Evolutionary conservation across 192 early-diverging fungal genomes (phyloP).

Genomic region (Entomortierella parvispora): DNA sequence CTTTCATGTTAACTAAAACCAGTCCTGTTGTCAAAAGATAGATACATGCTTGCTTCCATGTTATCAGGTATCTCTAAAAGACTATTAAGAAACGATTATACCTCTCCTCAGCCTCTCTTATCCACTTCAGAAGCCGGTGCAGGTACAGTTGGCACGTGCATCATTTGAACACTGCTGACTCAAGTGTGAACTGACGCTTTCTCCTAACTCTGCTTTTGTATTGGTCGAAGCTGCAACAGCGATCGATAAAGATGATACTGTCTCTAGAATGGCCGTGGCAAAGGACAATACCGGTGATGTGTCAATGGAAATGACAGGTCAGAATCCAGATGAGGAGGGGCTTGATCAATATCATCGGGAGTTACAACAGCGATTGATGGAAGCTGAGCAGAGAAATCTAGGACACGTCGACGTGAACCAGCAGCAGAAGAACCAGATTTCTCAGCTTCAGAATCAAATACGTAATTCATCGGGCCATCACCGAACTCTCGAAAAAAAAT

Average conservation of each 20-base stretch:
- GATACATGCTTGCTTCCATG: no score
- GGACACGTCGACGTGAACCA: not conserved
- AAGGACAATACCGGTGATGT: not conserved
- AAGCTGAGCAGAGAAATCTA: not conserved
- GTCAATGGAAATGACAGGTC: not conserved
- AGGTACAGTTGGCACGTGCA: conserved; percentile 4
- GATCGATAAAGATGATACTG: not conserved
- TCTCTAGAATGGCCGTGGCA: conserved; percentile 4
- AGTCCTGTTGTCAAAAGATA: no score
- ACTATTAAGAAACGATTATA: no score
- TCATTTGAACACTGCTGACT: not conserved
- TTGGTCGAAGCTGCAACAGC: not conserved
- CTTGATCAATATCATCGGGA: not conserved
- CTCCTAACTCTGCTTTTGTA: not conserved
- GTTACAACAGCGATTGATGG: not conserved
- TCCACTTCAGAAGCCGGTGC: not conserved
- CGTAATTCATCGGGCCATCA: not conserved
- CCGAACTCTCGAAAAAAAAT: not conserved
- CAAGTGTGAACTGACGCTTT: not conserved
- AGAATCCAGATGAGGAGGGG: not conserved
- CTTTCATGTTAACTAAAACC: no score
- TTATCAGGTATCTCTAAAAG: no score
- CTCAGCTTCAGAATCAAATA: not conserved
- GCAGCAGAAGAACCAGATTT: not conserved
- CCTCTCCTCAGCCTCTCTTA: not conserved